Base-by-base conservation (phyloP, 129 eudicot species). In the Pseudognaphalium luteoalbum region DNA sequence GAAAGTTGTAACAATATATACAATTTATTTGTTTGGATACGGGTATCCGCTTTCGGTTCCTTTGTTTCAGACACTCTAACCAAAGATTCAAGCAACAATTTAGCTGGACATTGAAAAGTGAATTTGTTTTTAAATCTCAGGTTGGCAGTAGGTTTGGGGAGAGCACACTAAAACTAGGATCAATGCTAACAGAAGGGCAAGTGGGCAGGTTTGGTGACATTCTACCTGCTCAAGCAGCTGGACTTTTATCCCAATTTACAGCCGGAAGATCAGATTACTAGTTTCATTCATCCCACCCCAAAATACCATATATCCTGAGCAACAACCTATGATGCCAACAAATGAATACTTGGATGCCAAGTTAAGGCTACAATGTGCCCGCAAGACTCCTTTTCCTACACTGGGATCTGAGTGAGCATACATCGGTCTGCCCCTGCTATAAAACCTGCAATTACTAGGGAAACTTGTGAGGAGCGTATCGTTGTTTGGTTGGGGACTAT, bases 71-170 rank as follows among this genome's bases (percentile, higher is more conserved):
- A 15, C 33, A 50, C 72, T 30, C 1, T 2, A 20, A 51, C 34
- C 66, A 12, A 16, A 33, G 37, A 66, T 30, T 44, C 4, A 16
- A 54, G 76, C 76, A 32, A 32, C 28, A 6, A 6, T 72, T 52
- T 41, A 12, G 5, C 54, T 47, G 3, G 54, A 47, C 17, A 3
- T 47, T 47, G 34, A 17, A 37, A 78, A 33, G 12, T 72, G 68
- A 56, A 29, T 44, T 60, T 66, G 9, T 72, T 71, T 57, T 71
- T 34, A n/a, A 16, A 67, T 51, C 41, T 32, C 92, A 95, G 99
- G 99, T 85, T 83, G 97, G 99, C 70, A 95, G 97, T 84, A 87
- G 92, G 82, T 95, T 95, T 66, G 99, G 99, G 37, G 99, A 94
- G 88, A 92, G 97, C 86, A 94, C 97, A 7, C 76, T 94, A 33